Conservation (phyloP, 202 grass and related monocot species). For the Panicum hallii region DNA sequence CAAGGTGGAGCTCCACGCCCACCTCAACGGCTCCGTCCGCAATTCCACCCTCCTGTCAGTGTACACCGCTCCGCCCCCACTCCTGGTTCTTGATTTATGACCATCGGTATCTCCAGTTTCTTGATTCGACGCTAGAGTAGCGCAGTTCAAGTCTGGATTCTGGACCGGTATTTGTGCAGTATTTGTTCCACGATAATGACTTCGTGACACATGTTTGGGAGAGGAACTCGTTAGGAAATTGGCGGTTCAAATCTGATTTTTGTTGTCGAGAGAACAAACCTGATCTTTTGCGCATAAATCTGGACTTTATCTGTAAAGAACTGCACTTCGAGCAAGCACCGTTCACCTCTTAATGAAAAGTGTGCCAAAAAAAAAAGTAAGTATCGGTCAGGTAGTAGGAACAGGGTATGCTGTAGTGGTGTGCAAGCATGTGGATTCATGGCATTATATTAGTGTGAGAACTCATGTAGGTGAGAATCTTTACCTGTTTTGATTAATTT, state of each 20-base stretch:
- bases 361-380: too few species aligned
- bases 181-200: neutral
- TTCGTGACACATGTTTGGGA: conserved; percentile 1
- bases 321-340: neutral
- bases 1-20: conserved; percentile 97
- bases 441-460: neutral
- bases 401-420: neutral
- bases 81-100: neutral
- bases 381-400: neutral
- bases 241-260: neutral
- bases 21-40: conserved; percentile 96
- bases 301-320: neutral
- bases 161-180: neutral
- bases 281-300: neutral
- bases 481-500: conserved; percentile 13
- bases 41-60: conserved; percentile 89
- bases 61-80: conserved; percentile 35
- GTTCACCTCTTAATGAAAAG: neutral
- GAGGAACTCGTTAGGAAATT: conserved; percentile 1
- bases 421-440: neutral
- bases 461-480: neutral
- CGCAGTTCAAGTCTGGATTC: neutral
- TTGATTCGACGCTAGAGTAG: conserved; percentile 12
- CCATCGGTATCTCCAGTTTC: neutral
- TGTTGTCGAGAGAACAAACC: neutral